Evolutionary conservation across 345 rosid species (phyloP).

Genomic region (Raphanus raphanistrum): DNA sequence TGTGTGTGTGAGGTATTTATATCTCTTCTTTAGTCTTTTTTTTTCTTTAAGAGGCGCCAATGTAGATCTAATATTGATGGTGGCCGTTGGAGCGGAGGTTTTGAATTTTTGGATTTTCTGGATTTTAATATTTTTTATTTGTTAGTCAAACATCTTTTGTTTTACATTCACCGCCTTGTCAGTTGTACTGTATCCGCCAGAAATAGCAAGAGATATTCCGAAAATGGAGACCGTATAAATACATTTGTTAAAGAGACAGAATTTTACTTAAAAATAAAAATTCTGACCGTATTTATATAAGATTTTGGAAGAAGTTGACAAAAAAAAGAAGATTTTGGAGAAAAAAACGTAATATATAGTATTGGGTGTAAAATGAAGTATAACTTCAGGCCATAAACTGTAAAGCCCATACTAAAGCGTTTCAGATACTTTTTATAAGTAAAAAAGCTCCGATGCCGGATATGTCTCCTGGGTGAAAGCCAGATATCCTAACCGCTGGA

Average conservation of each 20-base stretch:
- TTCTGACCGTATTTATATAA: neutral
- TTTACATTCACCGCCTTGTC: neutral
- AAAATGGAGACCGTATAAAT: neutral
- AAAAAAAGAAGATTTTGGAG: neutral
- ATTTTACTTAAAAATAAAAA: neutral
- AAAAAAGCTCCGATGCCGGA: conserved; percentile 78
- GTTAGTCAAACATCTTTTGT: neutral
- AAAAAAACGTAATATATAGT: neutral
- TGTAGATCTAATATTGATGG: neutral
- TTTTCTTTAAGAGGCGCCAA: neutral
- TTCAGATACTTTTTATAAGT: no score
- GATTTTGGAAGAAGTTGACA: neutral
- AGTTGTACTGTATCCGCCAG: neutral
- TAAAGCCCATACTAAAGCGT: neutral
- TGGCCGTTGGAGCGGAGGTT: conserved; percentile 54
- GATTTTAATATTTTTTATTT: neutral
- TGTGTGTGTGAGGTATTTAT: conserved; percentile 25
- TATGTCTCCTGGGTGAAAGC: conserved; percentile 99
- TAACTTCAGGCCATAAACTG: neutral
- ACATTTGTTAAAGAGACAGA: neutral
- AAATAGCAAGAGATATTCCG: neutral
- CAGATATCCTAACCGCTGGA: conserved; percentile 98
- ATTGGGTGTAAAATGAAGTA: neutral
- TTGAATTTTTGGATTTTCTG: conserved; percentile 52
- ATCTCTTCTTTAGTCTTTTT: neutral